These are phyloP conservation scores for Talinum fruticosum DNA, from an alignment of 148 eudicot species.

Conservation along the genomic window DNA sequence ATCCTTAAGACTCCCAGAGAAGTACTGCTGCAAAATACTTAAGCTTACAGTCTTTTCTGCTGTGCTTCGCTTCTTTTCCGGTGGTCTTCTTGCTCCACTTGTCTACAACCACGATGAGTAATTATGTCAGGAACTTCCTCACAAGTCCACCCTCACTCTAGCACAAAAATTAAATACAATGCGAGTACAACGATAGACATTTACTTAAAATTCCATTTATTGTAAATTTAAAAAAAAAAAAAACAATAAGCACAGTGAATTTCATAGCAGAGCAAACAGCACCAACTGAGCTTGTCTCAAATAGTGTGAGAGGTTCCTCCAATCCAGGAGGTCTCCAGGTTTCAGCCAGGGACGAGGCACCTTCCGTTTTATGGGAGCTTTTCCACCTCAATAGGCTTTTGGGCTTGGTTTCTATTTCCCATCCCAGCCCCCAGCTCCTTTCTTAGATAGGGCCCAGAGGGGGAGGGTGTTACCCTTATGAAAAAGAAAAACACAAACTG, in stretches of 20 bases:
- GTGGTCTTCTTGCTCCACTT: conserved; percentile 37
- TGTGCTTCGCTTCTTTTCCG: conserved; percentile 63
- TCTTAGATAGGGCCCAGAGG: no score
- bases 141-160: not conserved
- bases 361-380: no score
- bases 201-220: not conserved
- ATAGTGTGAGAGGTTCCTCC: no score
- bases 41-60: conserved; percentile 81
- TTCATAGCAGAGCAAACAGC: not conserved
- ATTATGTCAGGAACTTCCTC: not conserved
- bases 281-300: no score
- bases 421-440: no score
- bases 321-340: no score
- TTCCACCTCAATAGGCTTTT: no score
- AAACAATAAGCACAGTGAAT: not conserved
- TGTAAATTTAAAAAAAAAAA: no score
- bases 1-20: conserved; percentile 94
- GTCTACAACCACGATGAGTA: conserved; percentile 27
- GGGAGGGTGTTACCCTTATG: no score
- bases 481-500: no score
- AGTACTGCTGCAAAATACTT: conserved; percentile 81
- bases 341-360: no score
- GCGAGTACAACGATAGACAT: not conserved
- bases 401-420: no score
- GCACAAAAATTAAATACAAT: not conserved